Evolutionary conservation across 805 yeast species (phyloP).

Genomic region (Ogataea nakhonphanomensis): DNA sequence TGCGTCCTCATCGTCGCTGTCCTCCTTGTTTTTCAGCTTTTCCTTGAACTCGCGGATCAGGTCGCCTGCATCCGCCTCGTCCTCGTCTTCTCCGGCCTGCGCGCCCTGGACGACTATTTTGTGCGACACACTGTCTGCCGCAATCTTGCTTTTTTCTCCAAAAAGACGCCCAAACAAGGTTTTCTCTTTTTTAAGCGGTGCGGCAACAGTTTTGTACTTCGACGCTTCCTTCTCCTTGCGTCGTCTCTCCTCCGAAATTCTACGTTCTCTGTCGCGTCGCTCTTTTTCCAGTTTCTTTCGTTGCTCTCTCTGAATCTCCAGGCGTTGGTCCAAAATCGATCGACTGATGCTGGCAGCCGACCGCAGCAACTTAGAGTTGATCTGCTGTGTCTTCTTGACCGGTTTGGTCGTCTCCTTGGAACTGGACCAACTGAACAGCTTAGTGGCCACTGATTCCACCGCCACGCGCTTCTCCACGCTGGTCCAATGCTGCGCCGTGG

Average conservation of each 20-base stretch:
- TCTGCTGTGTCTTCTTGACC: slow-evolving; percentile 11
- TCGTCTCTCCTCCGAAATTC: slow-evolving; percentile 17
- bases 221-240: slow-evolving; percentile 22
- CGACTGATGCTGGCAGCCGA: slow-evolving; percentile 19
- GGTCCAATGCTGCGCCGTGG: slow-evolving; percentile 25
- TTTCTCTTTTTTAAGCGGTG: slow-evolving; percentile 12
- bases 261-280: slow-evolving; percentile 23
- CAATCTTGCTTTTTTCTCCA: slow-evolving; percentile 29
- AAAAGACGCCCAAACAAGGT: slow-evolving; percentile 26
- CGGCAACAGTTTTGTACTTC: slow-evolving; percentile 16
- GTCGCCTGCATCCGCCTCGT: slow-evolving; percentile 8
- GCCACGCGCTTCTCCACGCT: slow-evolving; percentile 27
- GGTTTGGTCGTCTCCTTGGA: slow-evolving; percentile 2
- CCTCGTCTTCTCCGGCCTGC: background rate
- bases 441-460: slow-evolving; percentile 8
- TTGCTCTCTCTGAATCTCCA: slow-evolving; percentile 14
- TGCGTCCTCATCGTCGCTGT: slow-evolving; percentile 13
- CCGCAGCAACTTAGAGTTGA: slow-evolving; percentile 22
- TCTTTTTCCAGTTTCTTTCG: slow-evolving; percentile 17
- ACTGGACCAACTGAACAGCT: slow-evolving; percentile 23
- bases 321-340: slow-evolving; percentile 22
- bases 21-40: slow-evolving; percentile 7
- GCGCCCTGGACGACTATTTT: slow-evolving; percentile 7
- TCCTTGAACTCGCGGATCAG: slow-evolving; percentile 10
- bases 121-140: slow-evolving; percentile 29